phyloP scores from a whole-genome alignment of 2,329 filamentous ascomycete species.

The Venturia nashicola region DNA sequence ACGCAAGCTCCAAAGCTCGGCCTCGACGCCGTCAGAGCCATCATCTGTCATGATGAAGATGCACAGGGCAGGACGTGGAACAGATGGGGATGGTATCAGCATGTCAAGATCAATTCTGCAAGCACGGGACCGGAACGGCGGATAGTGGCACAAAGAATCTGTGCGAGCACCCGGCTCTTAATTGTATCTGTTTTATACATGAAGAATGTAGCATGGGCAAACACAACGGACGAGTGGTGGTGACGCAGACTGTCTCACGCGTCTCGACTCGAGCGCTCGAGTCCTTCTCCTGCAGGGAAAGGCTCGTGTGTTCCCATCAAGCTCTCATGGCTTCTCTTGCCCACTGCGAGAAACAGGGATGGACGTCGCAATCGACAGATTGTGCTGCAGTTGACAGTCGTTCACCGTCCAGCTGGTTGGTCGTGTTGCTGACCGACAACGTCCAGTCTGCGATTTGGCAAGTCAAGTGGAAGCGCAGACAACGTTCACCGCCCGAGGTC shows the following conservation, averaged over 20 bases:
- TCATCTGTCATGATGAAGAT: neutral
- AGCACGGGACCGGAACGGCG: neutral
- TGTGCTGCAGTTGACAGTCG: slow-evolving; percentile 8
- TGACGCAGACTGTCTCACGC: slow-evolving; percentile 10
- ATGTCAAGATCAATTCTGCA: slow-evolving; percentile 1
- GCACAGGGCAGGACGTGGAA: slow-evolving; percentile 1
- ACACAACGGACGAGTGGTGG: slow-evolving; percentile 1
- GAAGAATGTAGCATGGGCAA: neutral
- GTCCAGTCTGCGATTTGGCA: neutral
- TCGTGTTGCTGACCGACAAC: neutral
- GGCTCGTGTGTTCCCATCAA: slow-evolving; percentile 5
- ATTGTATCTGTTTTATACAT: neutral
- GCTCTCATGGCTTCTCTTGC: neutral
- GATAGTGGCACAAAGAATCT: neutral
- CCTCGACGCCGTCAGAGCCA: neutral
- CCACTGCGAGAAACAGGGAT: slow-evolving; percentile 3
- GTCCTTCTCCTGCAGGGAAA: slow-evolving; percentile 9
- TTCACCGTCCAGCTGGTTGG: slow-evolving; percentile 7
- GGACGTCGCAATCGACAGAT: neutral
- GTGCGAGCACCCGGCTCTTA: neutral
- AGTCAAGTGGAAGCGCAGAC: neutral
- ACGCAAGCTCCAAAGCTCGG: neutral
- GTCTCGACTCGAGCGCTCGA: slow-evolving; percentile 4
- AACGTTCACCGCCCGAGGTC: neutral
- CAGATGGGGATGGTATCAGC: neutral